Percentiles rank a stretch among this genome's conserved stretches.
phyloP scores from a whole-genome alignment of 768 basidiomycete genomes.

The Albatrellus ellisii region DNA sequence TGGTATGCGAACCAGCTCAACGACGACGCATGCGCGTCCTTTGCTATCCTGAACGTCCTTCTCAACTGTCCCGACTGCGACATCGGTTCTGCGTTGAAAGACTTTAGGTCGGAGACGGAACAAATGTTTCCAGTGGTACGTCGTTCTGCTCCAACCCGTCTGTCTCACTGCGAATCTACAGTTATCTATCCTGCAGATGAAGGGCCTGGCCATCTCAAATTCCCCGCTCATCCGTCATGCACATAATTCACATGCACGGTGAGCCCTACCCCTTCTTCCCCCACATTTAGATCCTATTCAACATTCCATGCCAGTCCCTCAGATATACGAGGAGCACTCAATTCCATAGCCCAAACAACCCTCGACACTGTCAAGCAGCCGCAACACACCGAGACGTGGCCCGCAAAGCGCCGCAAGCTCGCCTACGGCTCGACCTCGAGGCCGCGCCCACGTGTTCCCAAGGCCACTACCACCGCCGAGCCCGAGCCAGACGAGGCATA shows the following conservation, averaged over 20 bases:
- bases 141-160: constrained; percentile 4
- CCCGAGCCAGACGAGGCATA: constrained; percentile 30
- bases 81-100: constrained; percentile 30
- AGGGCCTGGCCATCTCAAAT: constrained; percentile 48
- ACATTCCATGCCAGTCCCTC: constrained; percentile 28
- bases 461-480: constrained; percentile 15
- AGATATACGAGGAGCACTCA: constrained; percentile 41
- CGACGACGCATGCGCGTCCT: constrained; percentile 52
- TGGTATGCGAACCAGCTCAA: constrained; percentile 63
- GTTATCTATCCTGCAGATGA: constrained; percentile 31
- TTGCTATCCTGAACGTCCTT: constrained; percentile 46
- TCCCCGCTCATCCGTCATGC: constrained; percentile 37
- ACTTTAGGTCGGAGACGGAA: constrained; percentile 37
- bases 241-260: constrained; percentile 52
- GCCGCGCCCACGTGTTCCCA: constrained; percentile 14
- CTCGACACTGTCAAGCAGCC: constrained; percentile 28
- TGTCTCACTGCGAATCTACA: not conserved
- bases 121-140: constrained; percentile 46
- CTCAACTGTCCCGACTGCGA: constrained; percentile 41
- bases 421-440: constrained; percentile 12
- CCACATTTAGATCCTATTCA: constrained; percentile 3
- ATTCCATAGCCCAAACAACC: constrained; percentile 31
- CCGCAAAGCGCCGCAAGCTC: constrained; percentile 22
- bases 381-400: constrained; percentile 21
- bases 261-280: constrained; percentile 10